A percentile compares a stretch with the other conserved stretches of the same genome.
phyloP scores from a whole-genome alignment of 208 protist species.

The Wallacemonas sp. region DNA sequence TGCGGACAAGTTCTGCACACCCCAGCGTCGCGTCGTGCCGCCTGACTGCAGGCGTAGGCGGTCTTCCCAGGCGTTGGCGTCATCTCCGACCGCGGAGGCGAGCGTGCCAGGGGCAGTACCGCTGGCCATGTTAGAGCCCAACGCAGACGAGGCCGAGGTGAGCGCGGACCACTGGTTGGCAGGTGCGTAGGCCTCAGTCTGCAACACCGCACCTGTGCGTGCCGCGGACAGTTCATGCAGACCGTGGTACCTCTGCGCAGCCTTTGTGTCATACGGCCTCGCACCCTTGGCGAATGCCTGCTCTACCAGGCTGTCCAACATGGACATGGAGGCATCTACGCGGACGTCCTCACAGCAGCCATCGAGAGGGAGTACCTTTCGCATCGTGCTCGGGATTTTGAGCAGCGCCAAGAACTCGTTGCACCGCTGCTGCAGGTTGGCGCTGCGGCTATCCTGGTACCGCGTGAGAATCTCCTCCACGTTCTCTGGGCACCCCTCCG shows the following conservation, averaged over 20 bases:
- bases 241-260: neutral
- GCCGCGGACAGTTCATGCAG: slow-evolving; percentile 4
- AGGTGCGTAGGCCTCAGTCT: slow-evolving; percentile 37
- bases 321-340: slow-evolving; percentile 49
- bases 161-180: slow-evolving; percentile 21
- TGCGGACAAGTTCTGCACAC: slow-evolving; percentile 29
- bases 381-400: slow-evolving; percentile 46
- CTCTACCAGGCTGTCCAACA: slow-evolving; percentile 53
- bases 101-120: slow-evolving; percentile 10
- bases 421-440: slow-evolving; percentile 79
- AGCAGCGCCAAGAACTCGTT: slow-evolving; percentile 67
- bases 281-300: slow-evolving; percentile 42
- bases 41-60: neutral
- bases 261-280: slow-evolving; percentile 34
- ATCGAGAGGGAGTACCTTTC: slow-evolving; percentile 61
- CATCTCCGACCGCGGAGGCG: slow-evolving; percentile 9
- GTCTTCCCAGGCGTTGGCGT: slow-evolving; percentile 6
- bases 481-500: slow-evolving; percentile 29
- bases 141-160: slow-evolving; percentile 4
- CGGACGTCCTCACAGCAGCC: slow-evolving; percentile 75
- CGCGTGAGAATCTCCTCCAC: slow-evolving; percentile 47
- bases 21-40: slow-evolving; percentile 27
- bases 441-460: slow-evolving; percentile 51
- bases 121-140: slow-evolving; percentile 17
- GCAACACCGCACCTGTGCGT: slow-evolving; percentile 22